Conservation (phyloP, 2,329 filamentous ascomycete genomes). For the Akanthomyces dipterigenus region DNA sequence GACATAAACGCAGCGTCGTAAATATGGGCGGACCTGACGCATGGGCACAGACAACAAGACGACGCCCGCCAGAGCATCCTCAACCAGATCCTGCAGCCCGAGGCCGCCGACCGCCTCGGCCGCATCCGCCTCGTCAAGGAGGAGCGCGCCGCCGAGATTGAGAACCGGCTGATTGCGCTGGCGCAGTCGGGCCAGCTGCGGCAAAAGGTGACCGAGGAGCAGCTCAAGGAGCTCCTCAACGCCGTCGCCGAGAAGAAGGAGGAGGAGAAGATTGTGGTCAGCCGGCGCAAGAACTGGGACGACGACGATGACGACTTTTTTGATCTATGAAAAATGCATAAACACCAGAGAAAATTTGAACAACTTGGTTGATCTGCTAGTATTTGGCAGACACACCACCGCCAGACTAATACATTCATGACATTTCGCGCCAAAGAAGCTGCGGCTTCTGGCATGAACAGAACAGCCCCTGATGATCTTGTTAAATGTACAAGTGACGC, state of each 20-base stretch:
- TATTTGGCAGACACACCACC: not conserved
- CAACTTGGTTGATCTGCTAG: too few relatives aligned
- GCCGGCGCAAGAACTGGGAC: slow-evolving; percentile 73
- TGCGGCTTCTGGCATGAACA: not conserved
- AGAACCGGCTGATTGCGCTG: slow-evolving; percentile 88
- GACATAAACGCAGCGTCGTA: too few relatives aligned
- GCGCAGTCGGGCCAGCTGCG: slow-evolving; percentile 82
- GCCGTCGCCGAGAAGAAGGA: slow-evolving; percentile 74
- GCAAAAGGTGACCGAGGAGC: slow-evolving; percentile 81
- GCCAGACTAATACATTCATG: not conserved
- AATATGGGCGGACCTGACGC: too few relatives aligned
- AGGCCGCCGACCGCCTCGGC: slow-evolving; percentile 85
- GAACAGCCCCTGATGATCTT: not conserved
- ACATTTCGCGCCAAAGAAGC: too few relatives aligned
- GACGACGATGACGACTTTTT: slow-evolving; percentile 77
- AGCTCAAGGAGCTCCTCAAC: slow-evolving; percentile 85
- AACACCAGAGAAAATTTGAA: too few relatives aligned
- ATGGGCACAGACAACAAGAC: slow-evolving; percentile 38
- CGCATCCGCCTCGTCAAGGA: slow-evolving; percentile 96
- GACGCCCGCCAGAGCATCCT: slow-evolving; percentile 74
- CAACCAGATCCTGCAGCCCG: slow-evolving; percentile 87
- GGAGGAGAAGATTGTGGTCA: slow-evolving; percentile 82
- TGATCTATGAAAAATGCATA: slow-evolving; percentile 40
- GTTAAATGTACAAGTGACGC: not conserved
- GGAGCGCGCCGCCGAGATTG: slow-evolving; percentile 79